Evolutionary conservation across 441 rosid genomes (phyloP), one percentile per base, ranked within the genome.

Genomic region (Erodium texanum): DNA sequence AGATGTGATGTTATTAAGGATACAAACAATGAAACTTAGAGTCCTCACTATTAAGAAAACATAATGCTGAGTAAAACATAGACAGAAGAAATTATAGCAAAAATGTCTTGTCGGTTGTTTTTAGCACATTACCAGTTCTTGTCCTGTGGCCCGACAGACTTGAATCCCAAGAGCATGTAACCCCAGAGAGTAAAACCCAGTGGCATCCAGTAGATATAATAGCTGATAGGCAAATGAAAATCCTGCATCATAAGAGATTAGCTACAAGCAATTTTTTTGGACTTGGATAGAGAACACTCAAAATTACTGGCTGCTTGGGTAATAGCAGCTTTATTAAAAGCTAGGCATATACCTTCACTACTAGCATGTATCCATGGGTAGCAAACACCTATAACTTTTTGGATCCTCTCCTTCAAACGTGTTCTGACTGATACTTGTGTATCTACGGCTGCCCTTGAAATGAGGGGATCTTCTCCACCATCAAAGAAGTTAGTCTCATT

Each of bases 61-160:
- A 22, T 7, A 19, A 19, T 9, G 14, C 24, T 58, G 12, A 20
- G 27, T 20, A 20, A 20, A 58, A 27, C 29, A 27, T 1, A 4
- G 24, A 16, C 22, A 3, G 29, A 27, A 27, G 4, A 27, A 27
- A 1, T 4, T 27, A 27, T 4, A 27, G 4, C 29, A 27, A n/a
- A n/a, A n/a, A n/a, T n/a, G n/a, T n/a, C n/a, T n/a, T n/a, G n/a
- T n/a, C n/a, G n/a, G n/a, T 65, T 58, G 4, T 62, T 45, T 38
- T 24, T 66, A 65, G 67, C 74, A 32, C 56, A 16, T 68, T 91
- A 92, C 98, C 98, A 95, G 82, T 78, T 95, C 98, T 83, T 95
- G 98, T 59, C 97, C 99, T 50, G 99, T 90, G 66, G 98, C 99
- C 80, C 99, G 93, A 82, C 98, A 92, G 71, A 95, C 98, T 80